A percentile compares a stretch with the other conserved stretches of the same genome.
phyloP scores from a whole-genome alignment of 371 early-diverging fungal species.

The Mortierella sp. region DNA sequence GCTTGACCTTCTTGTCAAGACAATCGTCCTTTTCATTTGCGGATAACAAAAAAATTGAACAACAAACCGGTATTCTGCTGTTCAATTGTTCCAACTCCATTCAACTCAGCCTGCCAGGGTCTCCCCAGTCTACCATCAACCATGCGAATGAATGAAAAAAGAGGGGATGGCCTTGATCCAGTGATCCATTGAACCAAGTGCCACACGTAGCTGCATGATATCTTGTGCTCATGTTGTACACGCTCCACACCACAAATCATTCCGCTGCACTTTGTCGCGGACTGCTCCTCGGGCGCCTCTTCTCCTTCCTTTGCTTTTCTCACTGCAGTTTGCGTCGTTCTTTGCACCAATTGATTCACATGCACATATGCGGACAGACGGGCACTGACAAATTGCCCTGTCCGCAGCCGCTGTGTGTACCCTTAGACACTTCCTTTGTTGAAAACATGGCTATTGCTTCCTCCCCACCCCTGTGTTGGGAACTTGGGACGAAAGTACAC shows the following conservation, averaged over 20 bases:
- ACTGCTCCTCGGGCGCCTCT: no score
- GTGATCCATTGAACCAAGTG: background rate
- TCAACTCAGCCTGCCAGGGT: no score
- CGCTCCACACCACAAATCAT: background rate
- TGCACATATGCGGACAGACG: background rate
- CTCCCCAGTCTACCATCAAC: no score
- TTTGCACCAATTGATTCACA: background rate
- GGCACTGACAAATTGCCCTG: background rate
- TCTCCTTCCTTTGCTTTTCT: background rate
- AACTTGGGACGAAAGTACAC: background rate
- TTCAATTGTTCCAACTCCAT: background rate
- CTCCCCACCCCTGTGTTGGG: no score
- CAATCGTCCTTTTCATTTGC: no score
- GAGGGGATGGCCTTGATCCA: background rate
- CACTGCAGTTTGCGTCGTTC: no score
- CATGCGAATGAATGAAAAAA: background rate
- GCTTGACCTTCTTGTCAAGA: no score
- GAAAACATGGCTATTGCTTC: background rate
- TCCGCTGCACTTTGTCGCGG: background rate
- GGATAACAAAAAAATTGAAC: no score
- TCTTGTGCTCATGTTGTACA: background rate
- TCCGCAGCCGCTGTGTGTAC: background rate
- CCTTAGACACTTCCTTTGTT: background rate
- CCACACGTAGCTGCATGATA: background rate
- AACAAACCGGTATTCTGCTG: no score